Base-by-base conservation (phyloP, 768 basidiomycete species). In the Dictyophora rubrovolvata region DNA sequence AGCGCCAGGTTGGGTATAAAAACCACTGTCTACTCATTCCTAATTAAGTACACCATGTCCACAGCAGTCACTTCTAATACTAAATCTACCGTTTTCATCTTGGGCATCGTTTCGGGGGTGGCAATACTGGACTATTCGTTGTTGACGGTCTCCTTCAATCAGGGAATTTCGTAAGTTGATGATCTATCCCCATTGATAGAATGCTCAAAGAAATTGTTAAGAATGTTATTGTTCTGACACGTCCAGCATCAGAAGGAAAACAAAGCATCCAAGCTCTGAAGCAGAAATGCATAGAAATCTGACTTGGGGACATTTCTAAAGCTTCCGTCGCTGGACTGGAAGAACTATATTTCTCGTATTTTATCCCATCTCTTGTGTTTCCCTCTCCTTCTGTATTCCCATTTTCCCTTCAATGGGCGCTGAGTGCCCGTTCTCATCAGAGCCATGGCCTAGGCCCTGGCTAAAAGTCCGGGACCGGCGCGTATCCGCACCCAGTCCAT, bases 101-200 rank as follows among this genome's bases (percentile, higher is more conserved):
- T 66, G 23, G 65, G 68, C 7, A n/a, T n/a, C n/a, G n/a, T n/a
- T n/a, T n/a, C n/a, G 65, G 60, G 5, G 60, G 63, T 12, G 68
- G 67, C 1, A 37, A 53, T 20, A 68, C 64, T n/a, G 68, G 66
- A 9, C 16, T 20, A 11, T 53, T 50, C 20, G 61, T 69, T 50
- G 55, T 65, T 6, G 23, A 63, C 4, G 64, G 48, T 2, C 61
- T 69, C 4, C 54, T 64, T 8, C 48, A 61, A 11, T 47, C 54
- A 33, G 60, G 60, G 1, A 60, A 60, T 1, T 68, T 65, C 51
- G 68, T 68, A 53, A 10, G 66, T 64, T 18, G 28, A 28, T 28
- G n/a, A 9, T 4, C 10, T 42, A 12, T 9, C 42, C 10, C 11
- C n/a, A 2, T n/a, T 42, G n/a, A 42, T 42, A 3, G n/a, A 42